These are phyloP conservation scores for Panellus pusillus DNA, from an alignment of 768 basidiomycete genomes.

Conservation along the genomic window DNA sequence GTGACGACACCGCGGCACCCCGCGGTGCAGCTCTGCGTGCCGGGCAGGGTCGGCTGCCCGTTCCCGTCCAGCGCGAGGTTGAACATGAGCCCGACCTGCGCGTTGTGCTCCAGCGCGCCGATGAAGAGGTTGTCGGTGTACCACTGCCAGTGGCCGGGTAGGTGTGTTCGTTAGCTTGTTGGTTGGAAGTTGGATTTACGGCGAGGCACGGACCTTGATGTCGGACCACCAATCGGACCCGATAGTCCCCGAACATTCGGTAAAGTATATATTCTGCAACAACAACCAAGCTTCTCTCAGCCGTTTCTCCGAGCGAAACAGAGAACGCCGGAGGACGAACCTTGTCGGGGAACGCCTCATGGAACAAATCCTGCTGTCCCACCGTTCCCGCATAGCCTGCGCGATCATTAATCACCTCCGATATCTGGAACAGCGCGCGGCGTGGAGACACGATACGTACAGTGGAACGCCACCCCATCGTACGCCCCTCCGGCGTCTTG, in stretches of 20 bases:
- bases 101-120: constrained; percentile 38
- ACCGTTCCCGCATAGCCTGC: constrained; percentile 11
- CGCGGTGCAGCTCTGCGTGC: constrained; percentile 59
- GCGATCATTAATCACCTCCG: neutral
- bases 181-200: no score
- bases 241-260: constrained; percentile 16
- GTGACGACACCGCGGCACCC: constrained; percentile 70
- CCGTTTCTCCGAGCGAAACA: no score
- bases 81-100: constrained; percentile 65
- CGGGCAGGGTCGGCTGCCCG: constrained; percentile 64
- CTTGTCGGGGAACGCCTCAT: constrained; percentile 12
- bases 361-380: constrained; percentile 3
- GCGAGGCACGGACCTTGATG: constrained; percentile 55
- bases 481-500: constrained; percentile 55
- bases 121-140: constrained; percentile 52
- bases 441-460: constrained; percentile 23
- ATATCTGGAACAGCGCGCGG: neutral
- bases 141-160: constrained; percentile 46
- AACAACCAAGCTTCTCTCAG: neutral
- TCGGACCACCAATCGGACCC: constrained; percentile 76
- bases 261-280: constrained; percentile 10
- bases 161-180: no score
- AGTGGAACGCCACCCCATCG: constrained; percentile 71
- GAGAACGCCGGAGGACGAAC: neutral
- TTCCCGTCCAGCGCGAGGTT: constrained; percentile 61